Evolutionary conservation across 169 alveolate species (phyloP).

Genomic region (Eimeria acervulina): DNA sequence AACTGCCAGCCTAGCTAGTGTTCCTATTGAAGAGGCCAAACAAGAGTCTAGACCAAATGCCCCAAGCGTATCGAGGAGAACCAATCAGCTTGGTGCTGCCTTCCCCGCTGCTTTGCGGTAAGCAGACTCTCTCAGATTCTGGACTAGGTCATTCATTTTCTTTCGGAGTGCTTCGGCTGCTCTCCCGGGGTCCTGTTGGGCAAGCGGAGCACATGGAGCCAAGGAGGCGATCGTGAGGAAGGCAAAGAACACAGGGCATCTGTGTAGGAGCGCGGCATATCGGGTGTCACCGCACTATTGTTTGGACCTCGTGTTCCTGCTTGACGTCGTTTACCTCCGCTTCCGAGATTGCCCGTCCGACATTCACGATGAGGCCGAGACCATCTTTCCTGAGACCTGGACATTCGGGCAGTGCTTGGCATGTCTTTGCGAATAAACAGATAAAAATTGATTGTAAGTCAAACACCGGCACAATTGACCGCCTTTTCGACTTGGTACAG

Average conservation of each 20-base stretch:
- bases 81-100: not conserved
- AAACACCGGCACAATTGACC: not conserved
- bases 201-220: not conserved
- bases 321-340: constrained; percentile 49
- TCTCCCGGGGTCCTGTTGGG: constrained; percentile 38
- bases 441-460: not conserved
- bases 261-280: not conserved
- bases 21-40: not conserved
- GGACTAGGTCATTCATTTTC: not conserved
- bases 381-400: constrained; percentile 81
- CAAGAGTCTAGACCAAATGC: not conserved
- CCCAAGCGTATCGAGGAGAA: not conserved
- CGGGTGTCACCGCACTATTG: not conserved
- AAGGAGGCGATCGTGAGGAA: not conserved
- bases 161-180: constrained; percentile 31
- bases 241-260: not conserved
- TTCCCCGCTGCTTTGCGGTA: not conserved
- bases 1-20: not conserved
- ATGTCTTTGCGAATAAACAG: not conserved
- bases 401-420: not conserved
- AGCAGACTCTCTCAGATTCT: not conserved
- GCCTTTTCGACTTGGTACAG: not conserved
- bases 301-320: not conserved
- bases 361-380: constrained; percentile 85
- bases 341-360: constrained; percentile 82